Base-by-base conservation (phyloP, 768 basidiomycete species). In the Rhodotorula toruloides region DNA sequence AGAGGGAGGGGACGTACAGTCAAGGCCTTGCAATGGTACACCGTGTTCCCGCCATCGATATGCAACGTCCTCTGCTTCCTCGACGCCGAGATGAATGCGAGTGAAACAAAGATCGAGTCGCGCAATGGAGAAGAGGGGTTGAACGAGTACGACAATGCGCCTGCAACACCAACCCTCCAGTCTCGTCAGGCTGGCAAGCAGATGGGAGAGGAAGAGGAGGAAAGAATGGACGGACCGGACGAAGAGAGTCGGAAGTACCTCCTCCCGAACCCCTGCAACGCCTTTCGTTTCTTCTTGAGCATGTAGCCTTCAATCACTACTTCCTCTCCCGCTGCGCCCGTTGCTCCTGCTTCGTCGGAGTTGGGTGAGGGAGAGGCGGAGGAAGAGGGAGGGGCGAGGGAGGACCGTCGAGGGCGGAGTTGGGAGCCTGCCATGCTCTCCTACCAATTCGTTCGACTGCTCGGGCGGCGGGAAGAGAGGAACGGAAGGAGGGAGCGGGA, bases 201-300 rank as follows among this genome's bases (percentile, higher is more conserved):
- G 54, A 44, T 11, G 2, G 22, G 19, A 22, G 39, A 39, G 34
- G 25, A 42, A n/a, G 27, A 34, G 22, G n/a, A 36, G 16, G 10
- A 25, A 8, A 19, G 36, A 22, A 4, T 13, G 3, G 37, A 47
- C 27, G 37, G 14, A n/a, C 66, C 70, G 47, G 36, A 31, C 19
- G 36, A 19, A 3, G 54, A 52, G 0, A 71, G 29, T 0, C 58
- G 25, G 31, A 68, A 68, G 70, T 58, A 67, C 9, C 70, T 25
- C 31, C 70, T 16, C 17, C 48, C 66, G 49, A 67, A 53, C 13
- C 70, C 70, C 46, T 71, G 70, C 39, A 71, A 47, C 65, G 50
- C 58, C 47, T 71, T 71, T 4, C 66, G 44, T 43, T 71, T 71
- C 54, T 65, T 61, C 66, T 71, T 71, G 39, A 71, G 62, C n/a